Evolutionary conservation across 1,284 basidiomycete genomes (phyloP), one percentile per base, ranked within the genome.

Genomic region (Spongispora temasekensis): DNA sequence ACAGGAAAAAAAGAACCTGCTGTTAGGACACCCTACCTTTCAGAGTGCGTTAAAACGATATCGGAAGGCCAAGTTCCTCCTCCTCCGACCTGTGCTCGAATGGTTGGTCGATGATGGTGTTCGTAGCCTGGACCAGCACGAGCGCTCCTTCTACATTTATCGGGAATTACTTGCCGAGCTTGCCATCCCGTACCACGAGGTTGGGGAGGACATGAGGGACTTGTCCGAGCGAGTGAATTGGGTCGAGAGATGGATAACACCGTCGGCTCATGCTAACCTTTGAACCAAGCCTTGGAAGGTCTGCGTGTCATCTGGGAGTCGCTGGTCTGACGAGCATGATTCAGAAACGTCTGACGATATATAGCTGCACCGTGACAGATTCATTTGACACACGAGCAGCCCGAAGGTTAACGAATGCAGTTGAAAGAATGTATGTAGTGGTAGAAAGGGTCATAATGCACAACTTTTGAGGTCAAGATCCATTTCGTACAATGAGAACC

Each of bases 101-200:
- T 88, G 87, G 87, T 35, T 84, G 32, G 73, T 80, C 1, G 87
- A 89, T 64, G 87, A 89, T 62, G 87, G 86, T 2, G 76, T 88
- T 35, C 80, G 87, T 7, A 80, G 76, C 53, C 65, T 85, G 60
- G 82, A 86, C 23, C 76, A 86, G 51, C 79, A 83, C 37, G 75
- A 74, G 19, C 71, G 71, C 28, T 83, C 80, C 53, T 70, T 79
- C 34, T 62, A 73, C 17, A 68, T 77, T 27, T 85, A 81, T 61
- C 70, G 73, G 25, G 46, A 62, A 1, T 63, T 80, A 4, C 70
- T 88, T 46, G 61, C 68, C n/a, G 77, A 79, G 30, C 71, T 86
- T 28, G 76, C 69, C 0, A 83, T 89, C 27, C 59, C 71, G 4
- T 85, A 80, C 69, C 62, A 74, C 10, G 79, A 81, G 59, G 75